These are phyloP conservation scores for Pseudohalonectria lignicola DNA, from an alignment of 2,329 filamentous ascomycete genomes.

Conservation along the genomic window DNA sequence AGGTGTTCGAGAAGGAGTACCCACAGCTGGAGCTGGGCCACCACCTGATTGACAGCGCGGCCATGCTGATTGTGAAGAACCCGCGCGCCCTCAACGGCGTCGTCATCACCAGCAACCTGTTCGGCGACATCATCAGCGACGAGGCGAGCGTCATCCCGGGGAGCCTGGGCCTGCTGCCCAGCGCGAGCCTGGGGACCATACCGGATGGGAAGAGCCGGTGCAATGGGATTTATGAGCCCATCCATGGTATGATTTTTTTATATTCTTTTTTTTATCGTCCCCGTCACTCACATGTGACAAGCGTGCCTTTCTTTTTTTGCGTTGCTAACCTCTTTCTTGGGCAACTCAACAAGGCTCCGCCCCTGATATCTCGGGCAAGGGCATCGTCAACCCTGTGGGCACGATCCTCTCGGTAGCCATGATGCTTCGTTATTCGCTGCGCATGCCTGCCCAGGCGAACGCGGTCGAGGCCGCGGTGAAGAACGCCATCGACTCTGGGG, in stretches of 20 bases:
- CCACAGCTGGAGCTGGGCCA: conserved; percentile 74
- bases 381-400: conserved; percentile 85
- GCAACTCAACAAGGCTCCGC: too few species aligned
- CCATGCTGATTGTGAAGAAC: conserved; percentile 96
- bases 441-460: conserved; percentile 63
- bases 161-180: conserved; percentile 77
- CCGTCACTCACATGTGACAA: too few species aligned
- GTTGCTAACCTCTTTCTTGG: too few species aligned
- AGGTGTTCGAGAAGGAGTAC: conserved; percentile 82
- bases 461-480: conserved; percentile 74
- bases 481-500: conserved; percentile 65
- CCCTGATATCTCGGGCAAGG: conserved; percentile 85
- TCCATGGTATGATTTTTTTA: conserved; percentile 57
- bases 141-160: conserved; percentile 93
- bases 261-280: neutral
- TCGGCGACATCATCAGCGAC: conserved; percentile 92
- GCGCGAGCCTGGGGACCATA: conserved; percentile 74
- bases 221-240: conserved; percentile 96
- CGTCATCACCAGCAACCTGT: conserved; percentile 85
- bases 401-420: conserved; percentile 88
- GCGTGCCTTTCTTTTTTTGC: neutral
- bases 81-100: conserved; percentile 80
- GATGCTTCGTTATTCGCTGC: conserved; percentile 91
- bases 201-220: conserved; percentile 76
- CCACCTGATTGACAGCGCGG: conserved; percentile 91